Evolutionary conservation across 2,329 filamentous ascomycete species (phyloP).

Genomic region (Aspergillus sp.): DNA sequence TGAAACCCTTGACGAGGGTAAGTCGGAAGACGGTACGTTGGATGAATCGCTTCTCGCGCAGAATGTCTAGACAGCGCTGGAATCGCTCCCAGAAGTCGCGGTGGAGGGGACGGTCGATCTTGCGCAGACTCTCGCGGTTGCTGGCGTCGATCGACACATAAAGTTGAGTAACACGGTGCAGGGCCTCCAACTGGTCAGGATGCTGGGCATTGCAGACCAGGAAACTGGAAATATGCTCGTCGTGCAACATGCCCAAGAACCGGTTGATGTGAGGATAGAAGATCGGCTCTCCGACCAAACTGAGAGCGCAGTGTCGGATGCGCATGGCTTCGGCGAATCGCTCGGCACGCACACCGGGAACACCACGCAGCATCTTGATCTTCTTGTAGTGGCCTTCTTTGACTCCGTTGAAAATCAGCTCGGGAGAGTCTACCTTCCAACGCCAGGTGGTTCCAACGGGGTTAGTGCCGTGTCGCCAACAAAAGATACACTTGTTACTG

Average conservation of each 20-base stretch:
- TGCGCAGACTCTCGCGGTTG: conserved; percentile 79
- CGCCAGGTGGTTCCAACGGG: conserved; percentile 95
- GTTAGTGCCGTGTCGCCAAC: conserved; percentile 97
- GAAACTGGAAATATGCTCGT: conserved; percentile 85
- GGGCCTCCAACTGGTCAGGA: conserved; percentile 76
- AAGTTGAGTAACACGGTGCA: conserved; percentile 85
- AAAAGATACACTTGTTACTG: conserved; percentile 98
- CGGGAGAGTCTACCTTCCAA: conserved; percentile 88
- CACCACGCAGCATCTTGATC: conserved; percentile 93
- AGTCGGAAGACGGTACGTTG: conserved; percentile 93
- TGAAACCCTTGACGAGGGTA: conserved; percentile 96
- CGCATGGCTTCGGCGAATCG: conserved; percentile 88
- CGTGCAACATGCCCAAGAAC: conserved; percentile 77
- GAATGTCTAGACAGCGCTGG: conserved; percentile 81
- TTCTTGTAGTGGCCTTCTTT: conserved; percentile 93
- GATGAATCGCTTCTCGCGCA: conserved; percentile 73
- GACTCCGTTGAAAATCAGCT: conserved; percentile 84
- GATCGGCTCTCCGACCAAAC: conserved; percentile 93
- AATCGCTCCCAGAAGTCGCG: conserved; percentile 98
- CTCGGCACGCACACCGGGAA: conserved; percentile 87
- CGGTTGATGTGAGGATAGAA: conserved; percentile 98
- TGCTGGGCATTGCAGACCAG: conserved; percentile 97
- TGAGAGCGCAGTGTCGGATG: conserved; percentile 88
- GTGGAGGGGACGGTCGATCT: conserved; percentile 87
- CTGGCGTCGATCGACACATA: conserved; percentile 96